Evolutionary conservation across 163 green algal species (phyloP).

Genomic region (Scenedesmus sp.): DNA sequence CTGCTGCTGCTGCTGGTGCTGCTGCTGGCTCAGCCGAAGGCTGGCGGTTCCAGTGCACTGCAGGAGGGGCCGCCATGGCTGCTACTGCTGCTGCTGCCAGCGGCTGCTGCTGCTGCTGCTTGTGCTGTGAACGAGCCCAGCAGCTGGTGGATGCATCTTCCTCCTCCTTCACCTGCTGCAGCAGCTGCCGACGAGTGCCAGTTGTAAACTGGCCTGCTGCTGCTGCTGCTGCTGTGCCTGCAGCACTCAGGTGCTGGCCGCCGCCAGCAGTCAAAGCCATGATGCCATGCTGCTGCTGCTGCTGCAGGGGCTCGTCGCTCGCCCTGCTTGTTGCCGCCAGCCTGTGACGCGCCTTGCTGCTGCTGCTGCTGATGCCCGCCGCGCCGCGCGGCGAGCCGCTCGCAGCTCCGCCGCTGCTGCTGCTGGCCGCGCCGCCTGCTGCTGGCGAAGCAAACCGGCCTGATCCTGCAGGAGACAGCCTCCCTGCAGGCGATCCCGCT

Average conservation of each 20-base stretch:
- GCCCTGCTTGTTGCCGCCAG: conserved; percentile 27
- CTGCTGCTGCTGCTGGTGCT: background rate
- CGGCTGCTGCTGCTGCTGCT: conserved; percentile 12
- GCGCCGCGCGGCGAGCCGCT: background rate
- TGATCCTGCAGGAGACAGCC: background rate
- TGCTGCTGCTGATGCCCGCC: background rate
- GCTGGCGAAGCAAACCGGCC: background rate
- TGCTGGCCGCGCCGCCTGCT: background rate
- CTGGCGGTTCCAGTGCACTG: conserved; percentile 12
- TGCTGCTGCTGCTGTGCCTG: background rate
- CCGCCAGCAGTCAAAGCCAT: background rate
- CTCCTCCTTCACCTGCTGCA: conserved; percentile 34
- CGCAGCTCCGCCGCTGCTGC: background rate
- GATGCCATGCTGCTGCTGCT: conserved; percentile 21
- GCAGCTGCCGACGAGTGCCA: conserved; percentile 28
- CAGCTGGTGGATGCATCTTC: background rate
- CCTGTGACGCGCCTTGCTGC: conserved; percentile 21
- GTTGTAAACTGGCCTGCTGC: conserved; percentile 1
- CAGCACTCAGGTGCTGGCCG: background rate
- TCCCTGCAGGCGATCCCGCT: background rate
- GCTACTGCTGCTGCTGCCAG: background rate
- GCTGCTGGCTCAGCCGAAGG: background rate
- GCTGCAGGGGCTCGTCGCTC: background rate
- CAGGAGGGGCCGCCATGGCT: background rate
- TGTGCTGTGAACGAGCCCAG: background rate